Evolutionary conservation across 495 filamentous ascomycete species (phyloP).

Genomic region (Parathielavia appendiculata): DNA sequence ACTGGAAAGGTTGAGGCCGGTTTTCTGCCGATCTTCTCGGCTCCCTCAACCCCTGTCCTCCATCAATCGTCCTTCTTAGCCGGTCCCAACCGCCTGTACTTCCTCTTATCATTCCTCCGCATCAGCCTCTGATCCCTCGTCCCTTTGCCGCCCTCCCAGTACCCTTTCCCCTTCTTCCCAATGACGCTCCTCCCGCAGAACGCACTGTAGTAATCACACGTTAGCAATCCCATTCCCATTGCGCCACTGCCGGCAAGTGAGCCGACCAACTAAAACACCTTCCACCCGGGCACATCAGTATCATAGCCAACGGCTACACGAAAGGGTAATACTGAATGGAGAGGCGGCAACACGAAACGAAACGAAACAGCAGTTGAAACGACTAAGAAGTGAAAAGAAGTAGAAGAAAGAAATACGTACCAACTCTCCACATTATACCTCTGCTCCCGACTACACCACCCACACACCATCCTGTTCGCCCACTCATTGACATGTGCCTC

Average conservation of each 20-base stretch:
- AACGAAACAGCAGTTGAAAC: too few relatives aligned
- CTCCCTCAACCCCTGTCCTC: background rate
- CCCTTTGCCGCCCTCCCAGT: slow-evolving; percentile 90
- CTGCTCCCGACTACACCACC: slow-evolving; percentile 78
- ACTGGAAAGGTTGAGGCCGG: too few relatives aligned
- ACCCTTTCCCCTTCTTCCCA: slow-evolving; percentile 62
- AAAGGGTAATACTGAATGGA: background rate
- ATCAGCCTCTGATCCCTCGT: slow-evolving; percentile 65
- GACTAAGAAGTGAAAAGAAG: background rate
- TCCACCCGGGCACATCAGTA: background rate
- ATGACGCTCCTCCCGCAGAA: slow-evolving; percentile 71
- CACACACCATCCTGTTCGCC: slow-evolving; percentile 86
- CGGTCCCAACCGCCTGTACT: slow-evolving; percentile 54
- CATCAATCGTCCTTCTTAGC: slow-evolving; percentile 23
- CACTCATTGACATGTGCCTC: slow-evolving; percentile 75
- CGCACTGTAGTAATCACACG: slow-evolving; percentile 21
- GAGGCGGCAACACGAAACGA: background rate
- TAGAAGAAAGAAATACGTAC: background rate
- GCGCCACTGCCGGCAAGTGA: background rate
- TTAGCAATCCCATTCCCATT: background rate
- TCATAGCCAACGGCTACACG: background rate
- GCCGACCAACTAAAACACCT: background rate
- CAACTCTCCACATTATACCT: slow-evolving; percentile 78
- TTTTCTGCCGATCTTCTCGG: too few relatives aligned
- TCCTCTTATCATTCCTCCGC: slow-evolving; percentile 71